Conservation (phyloP, 495 filamentous ascomycete species). For the Penicillium antarcticum region DNA sequence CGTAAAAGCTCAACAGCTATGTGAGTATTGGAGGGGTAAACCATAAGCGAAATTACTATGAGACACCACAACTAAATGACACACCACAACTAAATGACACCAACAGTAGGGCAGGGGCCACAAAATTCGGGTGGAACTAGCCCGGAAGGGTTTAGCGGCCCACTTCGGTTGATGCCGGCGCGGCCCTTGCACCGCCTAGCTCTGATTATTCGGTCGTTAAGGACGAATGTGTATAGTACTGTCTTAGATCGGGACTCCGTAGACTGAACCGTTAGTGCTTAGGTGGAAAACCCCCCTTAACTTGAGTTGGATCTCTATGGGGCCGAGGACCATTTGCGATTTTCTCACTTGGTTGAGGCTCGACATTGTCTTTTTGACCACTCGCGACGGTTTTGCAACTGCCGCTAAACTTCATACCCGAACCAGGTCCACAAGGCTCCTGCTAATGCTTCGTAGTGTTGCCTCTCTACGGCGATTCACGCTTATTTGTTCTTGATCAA, state of each 20-base stretch:
- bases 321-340: background rate
- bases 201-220: background rate
- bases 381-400: too few relatives aligned
- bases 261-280: background rate
- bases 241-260: background rate
- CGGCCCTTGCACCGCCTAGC: background rate
- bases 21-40: background rate
- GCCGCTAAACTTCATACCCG: too few relatives aligned
- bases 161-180: background rate
- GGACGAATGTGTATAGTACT: background rate
- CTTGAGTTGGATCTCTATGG: background rate
- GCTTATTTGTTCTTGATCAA: too few relatives aligned
- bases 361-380: background rate
- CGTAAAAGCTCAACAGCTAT: background rate
- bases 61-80: background rate
- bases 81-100: too few relatives aligned
- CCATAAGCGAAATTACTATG: background rate
- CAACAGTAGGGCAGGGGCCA: background rate
- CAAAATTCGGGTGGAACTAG: background rate
- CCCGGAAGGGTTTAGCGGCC: background rate
- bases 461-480: too few relatives aligned
- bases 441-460: too few relatives aligned
- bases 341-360: background rate
- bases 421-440: too few relatives aligned
- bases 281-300: background rate